phyloP scores from a whole-genome alignment of 805 yeast species.

The Saturnispora sekii region DNA sequence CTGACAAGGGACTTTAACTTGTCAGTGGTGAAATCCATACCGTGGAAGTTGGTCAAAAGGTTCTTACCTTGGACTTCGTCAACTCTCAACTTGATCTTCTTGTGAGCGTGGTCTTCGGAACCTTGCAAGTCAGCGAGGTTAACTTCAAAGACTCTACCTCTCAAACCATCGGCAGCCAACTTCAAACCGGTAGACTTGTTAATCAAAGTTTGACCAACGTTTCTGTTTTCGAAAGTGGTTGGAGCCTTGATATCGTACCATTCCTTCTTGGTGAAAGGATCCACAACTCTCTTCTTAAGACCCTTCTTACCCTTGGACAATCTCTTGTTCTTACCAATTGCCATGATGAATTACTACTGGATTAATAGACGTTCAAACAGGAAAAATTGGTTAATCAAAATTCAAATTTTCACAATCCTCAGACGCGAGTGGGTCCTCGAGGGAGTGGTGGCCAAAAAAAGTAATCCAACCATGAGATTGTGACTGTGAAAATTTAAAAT shows the following conservation, averaged over 20 bases:
- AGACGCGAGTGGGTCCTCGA: neutral
- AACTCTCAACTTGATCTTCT: slow-evolving; percentile 95
- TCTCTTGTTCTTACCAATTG: slow-evolving; percentile 65
- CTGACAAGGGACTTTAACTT: slow-evolving; percentile 95
- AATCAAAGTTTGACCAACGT: slow-evolving; percentile 96
- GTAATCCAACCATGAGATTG: neutral
- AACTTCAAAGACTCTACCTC: slow-evolving; percentile 96
- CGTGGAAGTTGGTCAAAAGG: slow-evolving; percentile 99
- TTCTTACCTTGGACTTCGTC: slow-evolving; percentile 99
- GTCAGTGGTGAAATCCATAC: slow-evolving; percentile 96
- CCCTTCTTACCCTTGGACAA: slow-evolving; percentile 90
- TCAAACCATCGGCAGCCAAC: slow-evolving; percentile 96
- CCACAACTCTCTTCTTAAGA: slow-evolving; percentile 97
- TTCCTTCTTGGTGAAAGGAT: slow-evolving; percentile 98
- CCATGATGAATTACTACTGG: slow-evolving; percentile 33
- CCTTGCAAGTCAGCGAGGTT: slow-evolving; percentile 97
- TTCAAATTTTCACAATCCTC: slow-evolving; percentile 1
- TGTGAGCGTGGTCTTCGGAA: slow-evolving; percentile 97
- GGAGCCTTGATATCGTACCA: slow-evolving; percentile 99
- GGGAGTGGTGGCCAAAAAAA: neutral
- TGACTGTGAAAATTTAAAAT: neutral
- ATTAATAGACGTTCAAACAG: slow-evolving; percentile 2
- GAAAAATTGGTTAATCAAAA: slow-evolving; percentile 2
- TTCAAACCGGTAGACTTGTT: slow-evolving; percentile 98
- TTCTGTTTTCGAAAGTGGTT: slow-evolving; percentile 96